Conservation (phyloP, 805 yeast genomes). For the Lachancea nothofagi region DNA sequence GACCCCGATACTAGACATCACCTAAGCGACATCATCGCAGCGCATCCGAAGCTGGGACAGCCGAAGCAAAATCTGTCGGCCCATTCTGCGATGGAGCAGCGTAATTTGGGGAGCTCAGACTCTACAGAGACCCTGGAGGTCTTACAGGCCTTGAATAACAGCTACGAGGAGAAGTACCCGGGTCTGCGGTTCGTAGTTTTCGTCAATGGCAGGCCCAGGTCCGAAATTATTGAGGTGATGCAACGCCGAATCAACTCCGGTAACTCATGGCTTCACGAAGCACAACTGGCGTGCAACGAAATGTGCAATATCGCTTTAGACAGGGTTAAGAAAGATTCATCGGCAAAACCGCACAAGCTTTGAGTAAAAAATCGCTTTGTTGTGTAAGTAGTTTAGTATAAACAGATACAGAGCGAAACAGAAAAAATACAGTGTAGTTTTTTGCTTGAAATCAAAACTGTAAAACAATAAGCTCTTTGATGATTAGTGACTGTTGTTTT, state of each 20-base stretch:
- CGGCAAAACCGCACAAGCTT: background rate
- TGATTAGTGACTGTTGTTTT: constrained; percentile 2
- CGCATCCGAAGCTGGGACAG: constrained; percentile 87
- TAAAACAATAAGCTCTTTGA: too few species aligned
- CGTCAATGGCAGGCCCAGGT: constrained; percentile 75
- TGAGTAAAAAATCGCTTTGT: constrained; percentile 15
- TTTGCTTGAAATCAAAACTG: background rate
- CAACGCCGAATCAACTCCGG: constrained; percentile 41
- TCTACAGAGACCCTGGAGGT: constrained; percentile 38
- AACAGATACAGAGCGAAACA: background rate
- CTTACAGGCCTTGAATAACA: constrained; percentile 49
- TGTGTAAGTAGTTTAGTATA: constrained; percentile 17
- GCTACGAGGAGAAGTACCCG: constrained; percentile 59
- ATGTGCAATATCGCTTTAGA: constrained; percentile 91
- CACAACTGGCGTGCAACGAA: constrained; percentile 66
- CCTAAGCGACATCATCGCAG: constrained; percentile 61
- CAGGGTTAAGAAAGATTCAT: constrained; percentile 50
- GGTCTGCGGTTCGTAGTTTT: constrained; percentile 83
- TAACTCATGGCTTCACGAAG: constrained; percentile 42
- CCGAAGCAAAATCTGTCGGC: constrained; percentile 47
- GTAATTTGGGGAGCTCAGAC: constrained; percentile 47
- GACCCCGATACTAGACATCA: constrained; percentile 20
- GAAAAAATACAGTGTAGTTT: constrained; percentile 2
- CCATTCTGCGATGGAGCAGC: constrained; percentile 71
- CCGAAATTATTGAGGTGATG: constrained; percentile 61